Percentiles rank a stretch among this genome's conserved stretches.
These are phyloP conservation scores for Erodium maritimum DNA, from an alignment of 345 rosid species.

Conservation along the genomic window DNA sequence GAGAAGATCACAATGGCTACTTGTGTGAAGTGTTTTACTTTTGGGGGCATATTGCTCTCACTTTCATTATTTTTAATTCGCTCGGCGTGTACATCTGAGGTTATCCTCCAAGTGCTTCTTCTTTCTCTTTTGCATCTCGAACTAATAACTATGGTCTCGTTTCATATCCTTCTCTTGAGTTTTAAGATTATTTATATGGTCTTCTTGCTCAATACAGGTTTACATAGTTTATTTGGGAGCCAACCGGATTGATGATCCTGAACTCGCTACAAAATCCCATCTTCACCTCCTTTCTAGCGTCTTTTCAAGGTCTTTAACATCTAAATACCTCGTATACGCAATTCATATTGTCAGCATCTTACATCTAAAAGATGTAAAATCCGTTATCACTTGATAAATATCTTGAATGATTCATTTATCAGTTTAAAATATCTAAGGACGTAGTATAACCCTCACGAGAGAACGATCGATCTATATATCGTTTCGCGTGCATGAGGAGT, in stretches of 20 bases:
- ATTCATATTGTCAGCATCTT: no score
- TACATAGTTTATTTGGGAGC: constrained; percentile 56
- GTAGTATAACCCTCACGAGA: no score
- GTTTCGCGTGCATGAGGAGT: no score
- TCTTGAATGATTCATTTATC: no score
- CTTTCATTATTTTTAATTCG: constrained; percentile 18
- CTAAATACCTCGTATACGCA: not conserved
- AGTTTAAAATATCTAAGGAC: no score
- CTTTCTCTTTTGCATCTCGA: constrained; percentile 1
- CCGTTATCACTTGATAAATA: no score
- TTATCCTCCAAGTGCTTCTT: constrained; percentile 4
- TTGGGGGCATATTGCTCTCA: constrained; percentile 25
- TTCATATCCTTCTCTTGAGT: constrained; percentile 1
- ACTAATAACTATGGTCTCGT: constrained; percentile 4
- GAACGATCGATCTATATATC: no score
- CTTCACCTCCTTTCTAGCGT: constrained; percentile 43
- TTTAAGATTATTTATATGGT: not conserved
- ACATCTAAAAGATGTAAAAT: no score
- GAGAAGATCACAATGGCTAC: constrained; percentile 25
- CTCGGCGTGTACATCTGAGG: constrained; percentile 21
- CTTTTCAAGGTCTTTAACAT: constrained; percentile 36
- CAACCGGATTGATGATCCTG: constrained; percentile 20
- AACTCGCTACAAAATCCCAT: constrained; percentile 32
- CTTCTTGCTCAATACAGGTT: constrained; percentile 27
- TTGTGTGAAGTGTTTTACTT: constrained; percentile 13